A percentile compares a stretch with the other conserved stretches of the same genome.
phyloP scores from a whole-genome alignment of 2,329 filamentous ascomycete genomes.

The Escovopsis weberi region DNA sequence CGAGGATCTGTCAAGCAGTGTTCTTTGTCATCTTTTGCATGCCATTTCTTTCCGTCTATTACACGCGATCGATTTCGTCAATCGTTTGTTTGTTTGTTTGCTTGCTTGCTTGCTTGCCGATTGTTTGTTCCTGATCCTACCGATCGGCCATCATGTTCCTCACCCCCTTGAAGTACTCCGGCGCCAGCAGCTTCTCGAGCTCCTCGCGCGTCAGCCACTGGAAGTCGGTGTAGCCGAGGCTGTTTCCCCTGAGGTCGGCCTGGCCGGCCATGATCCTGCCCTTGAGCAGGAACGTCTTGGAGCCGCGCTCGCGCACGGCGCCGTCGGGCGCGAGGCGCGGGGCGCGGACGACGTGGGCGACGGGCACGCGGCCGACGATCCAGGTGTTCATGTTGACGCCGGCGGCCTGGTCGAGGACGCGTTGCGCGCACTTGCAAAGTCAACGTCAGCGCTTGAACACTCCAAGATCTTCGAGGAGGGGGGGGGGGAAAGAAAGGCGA shows the following conservation, averaged over 20 bases:
- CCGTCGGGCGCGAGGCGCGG: slow-evolving; percentile 31
- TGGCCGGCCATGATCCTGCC: slow-evolving; percentile 95
- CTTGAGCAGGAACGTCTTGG: slow-evolving; percentile 94
- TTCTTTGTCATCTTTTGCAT: background rate
- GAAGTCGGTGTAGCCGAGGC: slow-evolving; percentile 64
- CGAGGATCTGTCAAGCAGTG: too few relatives aligned
- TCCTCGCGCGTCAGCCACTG: slow-evolving; percentile 89
- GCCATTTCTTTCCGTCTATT: too few relatives aligned
- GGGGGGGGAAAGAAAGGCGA: too few relatives aligned
- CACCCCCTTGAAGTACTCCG: slow-evolving; percentile 58
- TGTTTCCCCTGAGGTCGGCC: slow-evolving; percentile 60
- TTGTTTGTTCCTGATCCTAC: slow-evolving; percentile 24
- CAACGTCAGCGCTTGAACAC: background rate
- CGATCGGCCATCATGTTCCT: slow-evolving; percentile 73
- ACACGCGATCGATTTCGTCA: background rate
- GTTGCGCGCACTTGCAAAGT: slow-evolving; percentile 56
- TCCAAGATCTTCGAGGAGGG: background rate
- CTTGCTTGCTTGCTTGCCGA: background rate
- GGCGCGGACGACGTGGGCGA: slow-evolving; percentile 59
- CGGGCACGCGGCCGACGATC: slow-evolving; percentile 81
- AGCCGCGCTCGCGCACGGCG: slow-evolving; percentile 36
- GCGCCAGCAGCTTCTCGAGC: slow-evolving; percentile 50
- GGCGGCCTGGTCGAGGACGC: slow-evolving; percentile 60
- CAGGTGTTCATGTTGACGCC: slow-evolving; percentile 98
- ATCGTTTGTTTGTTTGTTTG: background rate